Evolutionary conservation across 495 filamentous ascomycete species (phyloP), one percentile per base, ranked within the genome.

Genomic region (Annulohypoxylon moriforme): DNA sequence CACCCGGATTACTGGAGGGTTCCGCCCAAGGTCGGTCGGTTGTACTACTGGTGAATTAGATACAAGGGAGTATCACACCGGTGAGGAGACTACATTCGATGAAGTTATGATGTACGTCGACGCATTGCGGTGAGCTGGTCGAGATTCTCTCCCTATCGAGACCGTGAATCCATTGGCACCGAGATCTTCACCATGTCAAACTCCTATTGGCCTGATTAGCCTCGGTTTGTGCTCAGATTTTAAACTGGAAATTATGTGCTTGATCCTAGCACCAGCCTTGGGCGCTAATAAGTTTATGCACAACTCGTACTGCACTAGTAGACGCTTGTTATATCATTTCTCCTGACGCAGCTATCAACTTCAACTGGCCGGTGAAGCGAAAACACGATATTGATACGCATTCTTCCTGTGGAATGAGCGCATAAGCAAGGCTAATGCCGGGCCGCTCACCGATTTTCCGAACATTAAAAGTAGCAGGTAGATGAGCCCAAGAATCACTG

Each of bases 361-460:
- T 66, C 44, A 63, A 73, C 56, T 69, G 58, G 55, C 66, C 71
- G 50, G 58, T 38, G 61, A 73, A 69, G 71, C 66, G 71, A 69
- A 57, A 55, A 31, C 16, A 63, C 22, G 36, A 62, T 73, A 73
- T 69, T 69, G 55, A 44, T 61, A 42, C 44, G 56, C 57, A 69
- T 73, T 66, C 56, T 69, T 64, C 66, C 71, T 73, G 29, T 60
- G 38, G 36, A 69, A 66, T 66, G 56, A 66, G 33, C 55, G 70
- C 64, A 65, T 60, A 64, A 52, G 40, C 27, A 40, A 66, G 55
- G 56, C 46, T 34, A 67, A 76, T 73, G 78, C 75, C 82, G 81
- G 80, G 80, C 81, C 81, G 81, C 72, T 74, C 72, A 80, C 77
- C 80, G 77, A 82, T 81, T 80, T 81, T 81, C 79, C 79, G 80